Evolutionary conservation across 257 asterid species (phyloP).

Genomic region (Scutellaria baicalensis): DNA sequence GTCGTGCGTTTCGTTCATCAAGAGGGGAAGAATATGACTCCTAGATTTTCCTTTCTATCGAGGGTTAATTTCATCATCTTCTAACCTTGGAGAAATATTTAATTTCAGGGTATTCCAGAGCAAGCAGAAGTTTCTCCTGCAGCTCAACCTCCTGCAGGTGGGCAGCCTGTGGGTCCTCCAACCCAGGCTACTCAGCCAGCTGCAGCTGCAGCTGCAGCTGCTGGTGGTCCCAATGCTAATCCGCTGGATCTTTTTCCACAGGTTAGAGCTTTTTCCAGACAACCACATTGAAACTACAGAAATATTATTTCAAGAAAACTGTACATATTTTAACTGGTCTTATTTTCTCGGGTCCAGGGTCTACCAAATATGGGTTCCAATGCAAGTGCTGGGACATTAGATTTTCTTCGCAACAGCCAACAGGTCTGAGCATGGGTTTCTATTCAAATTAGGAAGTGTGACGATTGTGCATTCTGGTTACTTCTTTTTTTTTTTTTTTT

Average conservation of each 20-base stretch:
- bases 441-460: neutral
- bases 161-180: conserved; percentile 42
- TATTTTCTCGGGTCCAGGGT: conserved; percentile 47
- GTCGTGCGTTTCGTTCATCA: neutral
- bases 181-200: conserved; percentile 53
- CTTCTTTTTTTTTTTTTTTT: neutral
- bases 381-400: conserved; percentile 67
- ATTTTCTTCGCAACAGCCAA: conserved; percentile 78
- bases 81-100: conserved; percentile 14
- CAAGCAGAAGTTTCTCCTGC: conserved; percentile 62
- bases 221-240: conserved; percentile 77
- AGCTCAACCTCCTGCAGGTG: conserved; percentile 39
- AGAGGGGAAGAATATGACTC: neutral
- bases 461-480: neutral
- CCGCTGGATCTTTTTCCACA: conserved; percentile 88
- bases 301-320: neutral
- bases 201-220: no score
- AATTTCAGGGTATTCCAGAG: conserved; percentile 80
- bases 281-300: neutral
- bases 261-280: conserved; percentile 27
- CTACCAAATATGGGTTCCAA: conserved; percentile 62
- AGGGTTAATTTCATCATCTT: neutral
- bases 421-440: conserved; percentile 42
- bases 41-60: neutral
- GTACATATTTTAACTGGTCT: neutral